Base-by-base conservation (phyloP, 768 basidiomycete genomes). In the Dacryopinax primogenitus region DNA sequence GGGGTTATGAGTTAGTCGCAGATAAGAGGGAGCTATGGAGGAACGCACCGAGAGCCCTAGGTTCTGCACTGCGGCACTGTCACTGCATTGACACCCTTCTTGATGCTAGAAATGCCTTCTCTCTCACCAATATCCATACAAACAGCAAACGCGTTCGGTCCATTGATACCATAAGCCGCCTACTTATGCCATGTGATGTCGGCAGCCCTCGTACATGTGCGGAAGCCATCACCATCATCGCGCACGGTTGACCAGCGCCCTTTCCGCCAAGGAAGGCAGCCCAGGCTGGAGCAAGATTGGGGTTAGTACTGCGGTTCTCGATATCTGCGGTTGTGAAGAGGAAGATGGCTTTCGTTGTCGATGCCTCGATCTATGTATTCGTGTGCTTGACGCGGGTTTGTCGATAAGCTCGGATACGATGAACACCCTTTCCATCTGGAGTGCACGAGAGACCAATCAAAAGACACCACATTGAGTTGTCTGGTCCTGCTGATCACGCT, bases 281-380 rank as follows among this genome's bases (percentile, higher is more conserved):
- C 45, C 81, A 79, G 28, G 86, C 92, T 33, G 92, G 86, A 71
- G 81, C 87, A 66, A 94, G 76, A 11, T 91, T 91, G 72, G 87
- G 78, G 9, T 72, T 69, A 51, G 84, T 79, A 21, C 79, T 77
- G 23, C 82, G 81, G 18, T 84, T 82, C 75, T 98, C 93, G 34
- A 98, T 88, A 75, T 99, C 96, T 3, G 93, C 90, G 28, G 96
- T 94, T 16, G 94, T 86, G 79, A 99, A 98, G 67, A 99, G 81
- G 23, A 99, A 82, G 33, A 99, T 95, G 64, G 83, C 96, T 63
- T 96, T 96, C 74, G 98, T 99, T 0, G 96, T 98, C 3, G 94
- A 96, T 11, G 96, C 96, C 75, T 99, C 96, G 71, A 99, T 95
- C 96, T 96, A 98, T 36, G 96, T n/a, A n/a, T n/a, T n/a, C n/a